Evolutionary conservation across 2,329 filamentous ascomycete genomes (phyloP), one percentile per base, ranked within the genome.

Genomic region (Botrytis cinerea): DNA sequence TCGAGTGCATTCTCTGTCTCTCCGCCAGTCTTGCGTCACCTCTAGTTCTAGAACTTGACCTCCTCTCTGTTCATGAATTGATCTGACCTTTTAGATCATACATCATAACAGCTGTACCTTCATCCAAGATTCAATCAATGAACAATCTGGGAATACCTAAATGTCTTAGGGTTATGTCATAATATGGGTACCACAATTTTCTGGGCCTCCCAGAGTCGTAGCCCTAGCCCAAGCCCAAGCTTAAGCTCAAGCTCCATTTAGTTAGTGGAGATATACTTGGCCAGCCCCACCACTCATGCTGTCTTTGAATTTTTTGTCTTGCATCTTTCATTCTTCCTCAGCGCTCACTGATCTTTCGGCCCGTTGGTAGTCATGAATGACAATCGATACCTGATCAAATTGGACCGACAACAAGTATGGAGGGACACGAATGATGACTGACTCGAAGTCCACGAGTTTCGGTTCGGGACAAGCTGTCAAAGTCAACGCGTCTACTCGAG

Each of bases 341-440:
- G n/a, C 7, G 51, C 14, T 61, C 32, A 61, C 35, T 40, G 59
- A 40, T n/a, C 59, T 40, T 61, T 38, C 59, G 22, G 60, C 22
- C 35, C 60, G 35, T 62, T 35, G 35, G 35, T n/a, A 40, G 14
- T 62, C 25, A n/a, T 62, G 25, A 22, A 62, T 43, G 60, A 18
- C 35, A 62, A 62, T 62, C 60, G 35, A 62, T 62, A 43, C 60
- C 38, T 35, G 32, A 62, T 43, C 60, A 62, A n/a, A 40, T 40
- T 25, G 60, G 12, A 43, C 22, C 35, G 35, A 62, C 12, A 43
- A 10, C 25, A n/a, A 62, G 7, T 43, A 35, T 40, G 25, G 35
- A 61, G 59, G 22, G 2, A 16, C 22, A 40, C 38, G 35, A 61
- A 40, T 61, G 35, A 43, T 40, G 25, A 62, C 38, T 62, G 57